Evolutionary conservation across 1,139 yeast genomes (phyloP), one percentile per base, ranked within the genome.

Genomic region (Yamadazyma diospyri): DNA sequence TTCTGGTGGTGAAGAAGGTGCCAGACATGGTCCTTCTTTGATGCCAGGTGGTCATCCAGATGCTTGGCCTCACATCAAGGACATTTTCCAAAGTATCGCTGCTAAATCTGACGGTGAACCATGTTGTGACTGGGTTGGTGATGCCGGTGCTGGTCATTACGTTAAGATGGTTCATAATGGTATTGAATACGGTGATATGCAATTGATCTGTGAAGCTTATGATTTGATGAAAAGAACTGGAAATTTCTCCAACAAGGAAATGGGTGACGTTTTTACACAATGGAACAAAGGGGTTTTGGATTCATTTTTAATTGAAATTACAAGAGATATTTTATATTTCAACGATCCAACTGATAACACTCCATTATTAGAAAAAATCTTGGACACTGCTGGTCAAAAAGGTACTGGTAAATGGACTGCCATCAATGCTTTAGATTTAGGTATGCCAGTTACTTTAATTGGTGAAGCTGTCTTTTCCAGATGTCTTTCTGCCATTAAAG

Each of bases 361-460:
- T 50, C 95, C 97, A 55, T 72, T 92, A 52, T 94, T 92, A 48
- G 97, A 92, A 73, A 92, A 92, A 78, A 89, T 92, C 60, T 72
- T 88, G 67, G 98, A 92, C 67, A 64, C 86, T 53, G 98, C 98
- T 51, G 98, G 98, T 55, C 98, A 92, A 76, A 92, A 92, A 78
- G 98, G 98, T 78, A 92, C 98, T 50, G 98, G 98, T 73, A 92
- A 92, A 76, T 92, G 98, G 98, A 92, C 97, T 51, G 97, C 97
- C 47, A 85, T 89, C 64, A 88, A 88, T 63, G 97, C 98, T 45
- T 76, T 92, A 56, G 98, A 92, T 68, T 77, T 92, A 56, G 98
- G 97, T 67, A 86, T 86, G 82, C 98, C 98, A 50, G 96, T 92
- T 56, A 88, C 98, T 46, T 78, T 92, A 61, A 92, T 92, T 56